Conservation (phyloP, 1,284 basidiomycete genomes). For the Earliella scabrosa region DNA sequence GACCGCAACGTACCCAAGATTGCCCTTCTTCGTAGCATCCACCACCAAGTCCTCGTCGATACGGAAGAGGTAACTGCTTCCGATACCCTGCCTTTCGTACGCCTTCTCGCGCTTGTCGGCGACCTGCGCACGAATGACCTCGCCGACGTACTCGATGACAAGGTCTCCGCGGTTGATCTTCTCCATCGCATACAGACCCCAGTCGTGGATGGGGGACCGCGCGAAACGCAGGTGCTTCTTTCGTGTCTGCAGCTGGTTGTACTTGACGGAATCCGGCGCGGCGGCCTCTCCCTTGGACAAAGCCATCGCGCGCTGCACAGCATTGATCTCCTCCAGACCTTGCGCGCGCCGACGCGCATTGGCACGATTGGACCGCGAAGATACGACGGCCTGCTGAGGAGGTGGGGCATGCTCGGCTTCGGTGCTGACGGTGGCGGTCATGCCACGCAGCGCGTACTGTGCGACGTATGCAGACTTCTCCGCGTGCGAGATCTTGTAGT, state of each 20-base stretch:
- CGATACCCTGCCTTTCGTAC: conserved; percentile 95
- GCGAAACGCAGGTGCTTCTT: conserved; percentile 99
- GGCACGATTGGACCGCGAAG: conserved; percentile 91
- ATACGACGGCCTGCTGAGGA: conserved; percentile 61
- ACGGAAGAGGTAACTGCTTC: conserved; percentile 92
- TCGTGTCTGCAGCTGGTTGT: conserved; percentile 96
- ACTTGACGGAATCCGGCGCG: conserved; percentile 83
- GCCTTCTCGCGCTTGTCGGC: conserved; percentile 97
- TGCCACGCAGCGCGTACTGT: conserved; percentile 70
- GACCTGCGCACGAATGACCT: conserved; percentile 93
- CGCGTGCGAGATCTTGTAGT: conserved; percentile 91
- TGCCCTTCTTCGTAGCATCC: conserved; percentile 98
- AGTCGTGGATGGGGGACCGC: conserved; percentile 96
- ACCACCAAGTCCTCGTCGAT: conserved; percentile 94
- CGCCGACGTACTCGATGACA: conserved; percentile 99
- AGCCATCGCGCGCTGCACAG: conserved; percentile 75
- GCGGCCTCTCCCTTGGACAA: conserved; percentile 75
- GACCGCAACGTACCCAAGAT: conserved; percentile 78
- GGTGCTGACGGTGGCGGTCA: conserved; percentile 40
- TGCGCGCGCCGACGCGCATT: conserved; percentile 92
- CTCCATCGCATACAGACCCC: conserved; percentile 97
- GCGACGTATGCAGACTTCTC: conserved; percentile 91
- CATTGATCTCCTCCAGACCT: conserved; percentile 95
- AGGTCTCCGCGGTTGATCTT: conserved; percentile 94
- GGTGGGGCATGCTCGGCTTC: conserved; percentile 44